Conservation (phyloP, 2,329 filamentous ascomycete genomes). For the Mycocentrospora acerina region DNA sequence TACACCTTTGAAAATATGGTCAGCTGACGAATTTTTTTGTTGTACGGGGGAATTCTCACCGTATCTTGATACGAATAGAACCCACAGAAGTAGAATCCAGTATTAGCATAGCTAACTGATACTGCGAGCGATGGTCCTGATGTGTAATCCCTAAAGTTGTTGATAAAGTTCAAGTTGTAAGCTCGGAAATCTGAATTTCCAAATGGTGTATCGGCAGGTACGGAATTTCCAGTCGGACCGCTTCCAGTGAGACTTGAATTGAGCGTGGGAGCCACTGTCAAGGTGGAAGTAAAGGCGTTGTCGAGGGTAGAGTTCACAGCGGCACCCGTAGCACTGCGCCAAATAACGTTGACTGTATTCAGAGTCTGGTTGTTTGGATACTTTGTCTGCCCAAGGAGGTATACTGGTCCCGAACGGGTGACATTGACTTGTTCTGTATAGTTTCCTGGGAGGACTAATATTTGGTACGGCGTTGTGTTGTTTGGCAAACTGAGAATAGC, state of each 20-base stretch:
- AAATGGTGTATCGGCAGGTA: constrained; percentile 63
- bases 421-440: constrained; percentile 68
- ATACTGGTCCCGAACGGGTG: constrained; percentile 62
- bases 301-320: constrained; percentile 49
- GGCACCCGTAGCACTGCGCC: constrained; percentile 58
- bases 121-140: constrained; percentile 62
- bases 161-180: constrained; percentile 68
- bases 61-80: constrained; percentile 71
- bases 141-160: constrained; percentile 56
- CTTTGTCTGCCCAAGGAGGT: constrained; percentile 61
- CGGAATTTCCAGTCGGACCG: constrained; percentile 62
- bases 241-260: constrained; percentile 63
- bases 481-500: constrained; percentile 51
- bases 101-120: constrained; percentile 63
- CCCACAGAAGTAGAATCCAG: constrained; percentile 66
- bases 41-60: constrained; percentile 38
- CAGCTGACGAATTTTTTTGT: background rate
- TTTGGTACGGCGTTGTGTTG: constrained; percentile 52
- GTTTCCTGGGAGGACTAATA: constrained; percentile 61
- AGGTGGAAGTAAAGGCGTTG: constrained; percentile 63
- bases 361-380: constrained; percentile 48
- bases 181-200: constrained; percentile 64
- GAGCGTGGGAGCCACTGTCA: constrained; percentile 65
- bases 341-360: constrained; percentile 60
- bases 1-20: constrained; percentile 42